Base-by-base conservation (phyloP, 2,329 filamentous ascomycete genomes). In the Aspergillus phoenicis region DNA sequence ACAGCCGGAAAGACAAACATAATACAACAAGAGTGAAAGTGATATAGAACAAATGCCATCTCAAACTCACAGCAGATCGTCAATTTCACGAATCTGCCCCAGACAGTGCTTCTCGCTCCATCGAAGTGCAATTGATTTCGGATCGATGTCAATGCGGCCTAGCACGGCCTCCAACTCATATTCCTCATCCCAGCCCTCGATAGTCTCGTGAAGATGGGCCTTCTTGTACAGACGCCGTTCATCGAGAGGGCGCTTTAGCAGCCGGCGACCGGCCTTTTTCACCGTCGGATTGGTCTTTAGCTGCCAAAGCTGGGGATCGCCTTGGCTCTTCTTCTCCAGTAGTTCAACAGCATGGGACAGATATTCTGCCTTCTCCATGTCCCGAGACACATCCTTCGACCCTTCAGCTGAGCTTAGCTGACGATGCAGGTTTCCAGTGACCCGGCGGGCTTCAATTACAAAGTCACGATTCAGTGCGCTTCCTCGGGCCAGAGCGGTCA, bases 401-500 rank as follows among this genome's bases (percentile, higher is more conserved):
- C 58, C 39, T 13, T 52, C 30, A 3, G 52, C 51, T 4, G 56
- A 6, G 26, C 58, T 39, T 20, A 54, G 49, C 28, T 57, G 65
- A 57, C 60, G 70, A 20, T 20, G 47, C 7, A 62, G 57, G 56
- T 59, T 53, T 8, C 62, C 67, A 24, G 75, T 45, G 28, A 73
- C 53, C 5, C 72, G 71, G 28, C 69, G 66, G 8, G 70, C 67
- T 58, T 79, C 77, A 17, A 71, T 71, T 2, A 77, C 62, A 28
- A 79, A 71, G 52, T 74, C 68, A 24, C 58, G 69, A 41, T 60
- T 70, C 24, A 73, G 58, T 11, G 72, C 70, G 33, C 72, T 75
- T 2, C 64, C 62, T 28, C 76, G 73, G 28, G 72, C 67, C 24
- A 79, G 65, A n/a, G 69, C 73, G 2, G 75, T 75, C 55, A 78